Evolutionary conservation across 1,284 basidiomycete species (phyloP).

Genomic region (Austroboletus niveus): DNA sequence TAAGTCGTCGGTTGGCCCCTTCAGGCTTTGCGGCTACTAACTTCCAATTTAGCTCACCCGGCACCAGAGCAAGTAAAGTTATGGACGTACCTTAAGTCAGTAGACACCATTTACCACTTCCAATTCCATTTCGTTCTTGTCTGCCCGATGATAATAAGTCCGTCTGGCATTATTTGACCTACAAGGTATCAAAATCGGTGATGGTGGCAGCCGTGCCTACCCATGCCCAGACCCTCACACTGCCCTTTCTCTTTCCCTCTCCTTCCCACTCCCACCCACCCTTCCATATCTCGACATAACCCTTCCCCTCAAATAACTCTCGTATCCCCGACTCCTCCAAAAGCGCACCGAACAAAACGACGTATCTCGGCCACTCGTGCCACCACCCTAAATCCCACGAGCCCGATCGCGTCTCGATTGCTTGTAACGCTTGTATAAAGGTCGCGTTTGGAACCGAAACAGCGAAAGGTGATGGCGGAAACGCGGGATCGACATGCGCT

Average conservation of each 20-base stretch:
- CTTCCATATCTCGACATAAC: constrained; percentile 68
- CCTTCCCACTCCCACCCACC: constrained; percentile 81
- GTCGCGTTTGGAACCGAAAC: constrained; percentile 51
- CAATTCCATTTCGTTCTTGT: constrained; percentile 2
- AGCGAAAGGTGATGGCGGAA: constrained; percentile 64
- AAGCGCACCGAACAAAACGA: constrained; percentile 79
- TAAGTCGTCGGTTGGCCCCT: constrained; percentile 19
- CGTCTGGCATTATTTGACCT: neutral
- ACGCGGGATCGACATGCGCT: constrained; percentile 52
- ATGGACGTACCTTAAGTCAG: neutral
- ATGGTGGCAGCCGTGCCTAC: neutral
- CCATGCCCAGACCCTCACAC: constrained; percentile 65
- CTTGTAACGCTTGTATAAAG: constrained; percentile 19
- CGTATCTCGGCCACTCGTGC: constrained; percentile 78
- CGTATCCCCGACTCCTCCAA: constrained; percentile 52
- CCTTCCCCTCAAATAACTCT: constrained; percentile 49
- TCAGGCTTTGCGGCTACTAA: constrained; percentile 11
- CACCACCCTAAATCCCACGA: constrained; percentile 46
- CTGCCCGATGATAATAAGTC: neutral
- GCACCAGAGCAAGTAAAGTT: constrained; percentile 31
- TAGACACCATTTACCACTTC: constrained; percentile 11
- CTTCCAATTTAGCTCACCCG: constrained; percentile 27
- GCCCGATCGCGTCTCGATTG: constrained; percentile 18
- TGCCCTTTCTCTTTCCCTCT: constrained; percentile 73
- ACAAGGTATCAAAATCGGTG: neutral